Conservation (phyloP, 371 early-diverging fungal species). For the Rhizomucor pusillus region DNA sequence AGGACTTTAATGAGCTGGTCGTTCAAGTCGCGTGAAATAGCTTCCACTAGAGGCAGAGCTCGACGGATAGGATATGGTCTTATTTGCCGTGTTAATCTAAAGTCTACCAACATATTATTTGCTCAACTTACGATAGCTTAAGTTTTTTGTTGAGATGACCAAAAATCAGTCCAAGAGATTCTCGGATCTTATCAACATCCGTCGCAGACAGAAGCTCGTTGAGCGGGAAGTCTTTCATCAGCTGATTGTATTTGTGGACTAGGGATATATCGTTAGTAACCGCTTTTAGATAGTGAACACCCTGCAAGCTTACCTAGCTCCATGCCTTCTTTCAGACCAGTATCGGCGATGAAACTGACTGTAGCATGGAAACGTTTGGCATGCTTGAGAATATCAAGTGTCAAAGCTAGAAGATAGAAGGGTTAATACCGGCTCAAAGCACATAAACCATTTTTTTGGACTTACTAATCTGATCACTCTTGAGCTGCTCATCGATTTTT, state of each 20-base stretch:
- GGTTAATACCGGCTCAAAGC: neutral
- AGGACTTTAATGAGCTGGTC: slow-evolving; percentile 89
- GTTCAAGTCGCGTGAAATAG: slow-evolving; percentile 92
- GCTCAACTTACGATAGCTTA: slow-evolving; percentile 69
- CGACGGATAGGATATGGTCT: slow-evolving; percentile 94
- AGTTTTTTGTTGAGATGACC: slow-evolving; percentile 96
- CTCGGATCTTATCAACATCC: slow-evolving; percentile 82
- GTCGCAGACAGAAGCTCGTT: slow-evolving; percentile 94
- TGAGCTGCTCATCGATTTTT: slow-evolving; percentile 92
- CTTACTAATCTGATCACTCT: slow-evolving; percentile 85
- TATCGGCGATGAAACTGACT: slow-evolving; percentile 96
- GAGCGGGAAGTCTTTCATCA: slow-evolving; percentile 98
- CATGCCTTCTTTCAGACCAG: slow-evolving; percentile 92
- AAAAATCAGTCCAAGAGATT: slow-evolving; percentile 84
- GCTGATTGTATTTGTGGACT: slow-evolving; percentile 93
- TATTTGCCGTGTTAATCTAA: neutral
- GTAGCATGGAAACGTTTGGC: slow-evolving; percentile 99
- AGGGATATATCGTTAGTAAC: neutral
- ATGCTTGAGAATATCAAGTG: slow-evolving; percentile 90
- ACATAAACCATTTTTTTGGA: neutral
- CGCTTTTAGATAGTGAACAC: neutral
- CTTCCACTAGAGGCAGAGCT: slow-evolving; percentile 91
- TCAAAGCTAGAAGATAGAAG: slow-evolving; percentile 55
- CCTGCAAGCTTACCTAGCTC: slow-evolving; percentile 60
- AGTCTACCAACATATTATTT: neutral